Evolutionary conservation across 305 asterid species (phyloP), one percentile per base, ranked within the genome.

Genomic region (Fraxinus ornus): DNA sequence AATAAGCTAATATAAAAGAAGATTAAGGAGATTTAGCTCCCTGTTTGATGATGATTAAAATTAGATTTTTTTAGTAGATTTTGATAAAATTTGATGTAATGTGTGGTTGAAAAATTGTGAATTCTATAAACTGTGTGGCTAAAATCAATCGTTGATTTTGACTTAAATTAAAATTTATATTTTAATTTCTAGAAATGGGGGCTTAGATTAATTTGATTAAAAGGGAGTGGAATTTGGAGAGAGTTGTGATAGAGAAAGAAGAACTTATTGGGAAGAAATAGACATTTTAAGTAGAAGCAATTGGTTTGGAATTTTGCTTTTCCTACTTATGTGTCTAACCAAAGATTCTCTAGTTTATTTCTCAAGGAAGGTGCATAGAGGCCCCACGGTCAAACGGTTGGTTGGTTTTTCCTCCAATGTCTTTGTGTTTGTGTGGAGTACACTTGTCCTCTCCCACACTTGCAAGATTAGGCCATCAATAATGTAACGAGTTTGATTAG

Each of bases 381-480:
- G 90, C 83, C 84, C 88, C 88, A 82, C 74, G 90, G 89, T 89
- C 94, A 90, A 90, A 79, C 87, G 89, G 92, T 84, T 84, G 74
- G 84, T 87, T 90, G 94, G 89, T 72, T 90, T 89, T 90, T 90
- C 84, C 78, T 33, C 57, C 76, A 81, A 66, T 76, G 77, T 30
- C 81, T 84, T 87, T 87, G 77, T 85, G 79, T 84, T 82, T 78
- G 85, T 41, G 78, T 74, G 26, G 10, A 75, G 47, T 8, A 39
- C 80, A 64, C 85, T 49, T 83, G 32, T 41, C 77, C 64, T 60
- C 74, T 55, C 41, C 7, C 32, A 39, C 22, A 30, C 52, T 4
- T 75, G 57, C 76, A 66, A 36, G 7, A 17, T 1, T 24, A 79
- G 72, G 71, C 39, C 35, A 26, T 17, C n/a, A 73, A 12, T 77